A percentile compares a stretch with the other conserved stretches of the same genome.
These are phyloP conservation scores for Hypoxylon sp. DNA, from an alignment of 2,329 filamentous ascomycete genomes.

Conservation along the genomic window DNA sequence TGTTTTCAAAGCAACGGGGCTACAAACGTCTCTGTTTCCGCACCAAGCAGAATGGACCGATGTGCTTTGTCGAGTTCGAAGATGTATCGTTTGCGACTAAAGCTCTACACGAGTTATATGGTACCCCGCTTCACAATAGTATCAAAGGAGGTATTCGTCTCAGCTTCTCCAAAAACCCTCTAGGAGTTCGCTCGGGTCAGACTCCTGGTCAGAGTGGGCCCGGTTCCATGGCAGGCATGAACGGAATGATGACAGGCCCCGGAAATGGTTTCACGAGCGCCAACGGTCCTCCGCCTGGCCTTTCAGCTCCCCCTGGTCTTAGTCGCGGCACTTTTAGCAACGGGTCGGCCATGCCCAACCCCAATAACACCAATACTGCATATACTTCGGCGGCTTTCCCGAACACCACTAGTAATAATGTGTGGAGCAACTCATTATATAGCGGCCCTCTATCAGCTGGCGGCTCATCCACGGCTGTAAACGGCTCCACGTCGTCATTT, in stretches of 20 bases:
- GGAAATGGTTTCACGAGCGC: slow-evolving; percentile 74
- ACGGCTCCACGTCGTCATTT: slow-evolving; percentile 41
- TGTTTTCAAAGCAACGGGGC: slow-evolving; percentile 92
- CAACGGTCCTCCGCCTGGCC: slow-evolving; percentile 83
- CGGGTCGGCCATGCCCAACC: slow-evolving; percentile 37
- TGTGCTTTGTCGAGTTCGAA: slow-evolving; percentile 99
- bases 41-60: slow-evolving; percentile 93
- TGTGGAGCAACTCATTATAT: slow-evolving; percentile 46
- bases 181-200: slow-evolving; percentile 88
- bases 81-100: slow-evolving; percentile 93
- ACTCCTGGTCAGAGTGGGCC: slow-evolving; percentile 58
- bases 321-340: slow-evolving; percentile 45
- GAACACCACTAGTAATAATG: slow-evolving; percentile 38
- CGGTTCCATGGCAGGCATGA: slow-evolving; percentile 65
- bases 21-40: slow-evolving; percentile 96
- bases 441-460: slow-evolving; percentile 44
- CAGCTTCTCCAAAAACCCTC: slow-evolving; percentile 96
- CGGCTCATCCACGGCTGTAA: slow-evolving; percentile 42
- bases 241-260: slow-evolving; percentile 65
- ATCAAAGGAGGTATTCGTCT: slow-evolving; percentile 94
- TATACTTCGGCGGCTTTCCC: slow-evolving; percentile 43
- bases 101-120: slow-evolving; percentile 89
- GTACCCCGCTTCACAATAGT: slow-evolving; percentile 87
- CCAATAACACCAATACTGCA: slow-evolving; percentile 41
- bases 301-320: slow-evolving; percentile 80